Conservation (phyloP, 2,329 filamentous ascomycete genomes). For the Leptographium procerum region DNA sequence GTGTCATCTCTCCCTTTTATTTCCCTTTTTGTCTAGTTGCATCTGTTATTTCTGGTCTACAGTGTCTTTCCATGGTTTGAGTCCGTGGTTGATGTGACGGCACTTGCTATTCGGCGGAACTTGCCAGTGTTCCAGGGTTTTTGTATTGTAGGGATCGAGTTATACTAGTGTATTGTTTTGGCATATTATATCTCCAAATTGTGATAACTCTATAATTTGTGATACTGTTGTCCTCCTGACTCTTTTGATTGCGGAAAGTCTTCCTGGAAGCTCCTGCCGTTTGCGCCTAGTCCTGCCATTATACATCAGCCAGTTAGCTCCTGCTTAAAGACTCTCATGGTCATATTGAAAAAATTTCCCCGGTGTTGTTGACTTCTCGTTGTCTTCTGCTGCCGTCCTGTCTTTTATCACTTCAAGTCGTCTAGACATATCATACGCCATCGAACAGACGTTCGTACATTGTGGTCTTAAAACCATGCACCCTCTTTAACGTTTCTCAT, state of each 20-base stretch:
- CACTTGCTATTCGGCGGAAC: constrained; percentile 2
- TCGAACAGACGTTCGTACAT: not conserved
- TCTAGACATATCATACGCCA: not conserved
- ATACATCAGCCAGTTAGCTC: not conserved
- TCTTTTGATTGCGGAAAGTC: not conserved
- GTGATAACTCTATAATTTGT: not conserved
- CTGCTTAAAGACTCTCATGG: not conserved
- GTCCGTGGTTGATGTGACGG: not conserved
- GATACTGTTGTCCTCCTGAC: not conserved
- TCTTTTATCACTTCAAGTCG: not conserved
- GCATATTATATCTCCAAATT: not conserved
- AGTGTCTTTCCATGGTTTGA: constrained; percentile 1
- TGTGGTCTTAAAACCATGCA: not conserved
- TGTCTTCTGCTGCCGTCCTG: not conserved
- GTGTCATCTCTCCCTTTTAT: not conserved
- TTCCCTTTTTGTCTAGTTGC: constrained; percentile 5
- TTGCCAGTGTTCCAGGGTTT: not conserved
- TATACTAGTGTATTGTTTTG: not conserved
- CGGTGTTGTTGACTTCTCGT: no score
- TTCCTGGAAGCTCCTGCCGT: not conserved
- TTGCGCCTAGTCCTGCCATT: not conserved
- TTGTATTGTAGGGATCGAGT: constrained; percentile 5
- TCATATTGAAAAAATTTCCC: not conserved
- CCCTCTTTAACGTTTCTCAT: not conserved
- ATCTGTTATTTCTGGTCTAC: not conserved